phyloP scores from a whole-genome alignment of 495 filamentous ascomycete species.

The Oleoguttula mirabilis region DNA sequence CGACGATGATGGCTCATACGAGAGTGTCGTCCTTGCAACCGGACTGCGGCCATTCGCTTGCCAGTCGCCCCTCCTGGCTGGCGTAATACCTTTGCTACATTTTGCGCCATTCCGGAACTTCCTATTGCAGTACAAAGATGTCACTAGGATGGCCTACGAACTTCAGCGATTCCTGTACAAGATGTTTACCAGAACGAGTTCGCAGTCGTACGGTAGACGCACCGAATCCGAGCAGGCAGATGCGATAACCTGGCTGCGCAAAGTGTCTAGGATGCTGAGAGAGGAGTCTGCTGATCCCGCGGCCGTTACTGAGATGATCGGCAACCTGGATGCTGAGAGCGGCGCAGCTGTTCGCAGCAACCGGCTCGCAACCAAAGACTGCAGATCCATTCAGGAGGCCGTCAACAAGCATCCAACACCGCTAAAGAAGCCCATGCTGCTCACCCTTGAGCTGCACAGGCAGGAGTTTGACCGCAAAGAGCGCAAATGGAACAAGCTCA shows the following conservation, averaged over 20 bases:
- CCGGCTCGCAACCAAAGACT: slow-evolving; percentile 10
- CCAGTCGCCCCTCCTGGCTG: slow-evolving; percentile 20
- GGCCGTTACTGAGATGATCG: slow-evolving; percentile 3
- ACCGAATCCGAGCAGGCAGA: slow-evolving; percentile 2
- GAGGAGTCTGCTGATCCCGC: slow-evolving; percentile 3
- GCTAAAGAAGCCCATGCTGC: slow-evolving; percentile 30
- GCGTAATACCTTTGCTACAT: slow-evolving; percentile 45
- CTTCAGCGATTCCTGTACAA: slow-evolving; percentile 17
- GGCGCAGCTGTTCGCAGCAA: slow-evolving; percentile 8
- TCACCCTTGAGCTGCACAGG: slow-evolving; percentile 49
- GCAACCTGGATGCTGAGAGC: slow-evolving; percentile 4
- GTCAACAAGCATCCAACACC: slow-evolving; percentile 6
- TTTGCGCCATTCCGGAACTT: slow-evolving; percentile 47
- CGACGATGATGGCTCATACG: slow-evolving; percentile 23
- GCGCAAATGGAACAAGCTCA: slow-evolving; percentile 47
- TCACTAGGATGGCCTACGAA: slow-evolving; percentile 4
- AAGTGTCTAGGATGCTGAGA: background rate
- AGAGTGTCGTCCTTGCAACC: slow-evolving; percentile 42
- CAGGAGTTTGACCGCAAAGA: slow-evolving; percentile 41
- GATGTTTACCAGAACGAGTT: slow-evolving; percentile 9
- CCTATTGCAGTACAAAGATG: slow-evolving; percentile 32
- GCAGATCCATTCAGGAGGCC: slow-evolving; percentile 9
- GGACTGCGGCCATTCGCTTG: slow-evolving; percentile 36
- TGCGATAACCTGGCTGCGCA: slow-evolving; percentile 6
- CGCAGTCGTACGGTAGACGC: slow-evolving; percentile 1